phyloP scores from a whole-genome alignment of 257 asterid genomes.

The Salvia splendens region DNA sequence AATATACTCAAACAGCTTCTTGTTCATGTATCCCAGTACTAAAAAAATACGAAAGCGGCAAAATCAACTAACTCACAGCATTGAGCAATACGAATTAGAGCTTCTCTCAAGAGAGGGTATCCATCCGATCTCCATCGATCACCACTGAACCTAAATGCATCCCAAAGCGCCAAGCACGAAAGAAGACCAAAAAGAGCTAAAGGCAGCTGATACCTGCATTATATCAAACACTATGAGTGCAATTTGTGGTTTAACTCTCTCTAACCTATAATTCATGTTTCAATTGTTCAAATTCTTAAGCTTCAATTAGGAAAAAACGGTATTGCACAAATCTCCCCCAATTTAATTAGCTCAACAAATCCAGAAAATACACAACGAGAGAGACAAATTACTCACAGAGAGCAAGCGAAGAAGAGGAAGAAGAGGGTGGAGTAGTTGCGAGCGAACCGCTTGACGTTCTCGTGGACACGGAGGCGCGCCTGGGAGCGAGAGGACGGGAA shows the following conservation, averaged over 20 bases:
- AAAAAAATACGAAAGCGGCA: not conserved
- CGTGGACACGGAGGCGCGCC: constrained; percentile 87
- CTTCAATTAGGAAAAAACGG: no score
- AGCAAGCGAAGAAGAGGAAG: constrained; percentile 73
- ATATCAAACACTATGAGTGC: constrained; percentile 17
- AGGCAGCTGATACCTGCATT: constrained; percentile 82
- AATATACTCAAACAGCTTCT: not conserved
- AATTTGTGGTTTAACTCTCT: not conserved
- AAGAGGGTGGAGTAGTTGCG: constrained; percentile 76
- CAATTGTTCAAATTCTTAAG: no score
- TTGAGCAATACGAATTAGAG: constrained; percentile 60
- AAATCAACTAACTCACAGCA: constrained; percentile 77
- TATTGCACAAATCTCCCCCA: not conserved
- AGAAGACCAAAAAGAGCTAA: constrained; percentile 74
- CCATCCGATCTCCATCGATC: constrained; percentile 65
- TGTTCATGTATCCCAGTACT: not conserved
- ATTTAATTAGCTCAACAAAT: not conserved
- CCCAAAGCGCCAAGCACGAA: constrained; percentile 84
- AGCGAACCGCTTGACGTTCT: constrained; percentile 87
- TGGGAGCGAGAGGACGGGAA: constrained; percentile 81
- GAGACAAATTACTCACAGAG: constrained; percentile 52
- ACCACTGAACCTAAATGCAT: constrained; percentile 55
- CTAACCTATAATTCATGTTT: no score
- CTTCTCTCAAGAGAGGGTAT: constrained; percentile 49
- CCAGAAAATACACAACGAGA: not conserved